phyloP scores from a whole-genome alignment of 768 basidiomycete species.

The Lactarius hengduanensis region DNA sequence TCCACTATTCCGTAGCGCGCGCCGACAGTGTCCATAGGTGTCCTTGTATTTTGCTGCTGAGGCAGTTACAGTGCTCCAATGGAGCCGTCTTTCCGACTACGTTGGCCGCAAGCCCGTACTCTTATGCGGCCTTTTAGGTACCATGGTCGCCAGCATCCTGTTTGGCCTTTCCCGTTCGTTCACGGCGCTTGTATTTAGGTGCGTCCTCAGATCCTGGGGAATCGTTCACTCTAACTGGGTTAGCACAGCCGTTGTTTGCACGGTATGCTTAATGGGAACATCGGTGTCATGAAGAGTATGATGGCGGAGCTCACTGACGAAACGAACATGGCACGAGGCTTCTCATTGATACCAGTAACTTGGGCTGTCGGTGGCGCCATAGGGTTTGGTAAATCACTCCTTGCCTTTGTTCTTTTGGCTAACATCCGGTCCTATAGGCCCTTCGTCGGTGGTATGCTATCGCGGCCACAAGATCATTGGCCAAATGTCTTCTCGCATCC shows the following conservation, averaged over 20 bases:
- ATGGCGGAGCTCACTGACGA: slow-evolving; percentile 65
- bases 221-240: slow-evolving; percentile 56
- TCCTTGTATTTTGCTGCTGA: slow-evolving; percentile 49
- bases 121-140: slow-evolving; percentile 38
- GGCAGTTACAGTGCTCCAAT: slow-evolving; percentile 45
- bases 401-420: background rate
- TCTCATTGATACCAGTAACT: slow-evolving; percentile 38
- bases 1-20: background rate
- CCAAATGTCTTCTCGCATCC: slow-evolving; percentile 20
- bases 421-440: slow-evolving; percentile 22
- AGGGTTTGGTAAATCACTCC: slow-evolving; percentile 3
- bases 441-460: slow-evolving; percentile 29
- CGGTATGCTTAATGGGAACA: slow-evolving; percentile 13
- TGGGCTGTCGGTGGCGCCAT: slow-evolving; percentile 20
- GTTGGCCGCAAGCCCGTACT: slow-evolving; percentile 52
- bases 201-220: background rate
- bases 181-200: slow-evolving; percentile 34
- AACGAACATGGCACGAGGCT: slow-evolving; percentile 49
- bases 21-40: slow-evolving; percentile 35
- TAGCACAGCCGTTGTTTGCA: slow-evolving; percentile 34
- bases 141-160: slow-evolving; percentile 35
- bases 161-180: slow-evolving; percentile 41
- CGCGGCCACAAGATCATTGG: slow-evolving; percentile 30
- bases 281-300: slow-evolving; percentile 29
- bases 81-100: slow-evolving; percentile 47